Evolutionary conservation across 2,329 filamentous ascomycete species (phyloP), one percentile per base, ranked within the genome.

Genomic region (Aspergillus glaucus): DNA sequence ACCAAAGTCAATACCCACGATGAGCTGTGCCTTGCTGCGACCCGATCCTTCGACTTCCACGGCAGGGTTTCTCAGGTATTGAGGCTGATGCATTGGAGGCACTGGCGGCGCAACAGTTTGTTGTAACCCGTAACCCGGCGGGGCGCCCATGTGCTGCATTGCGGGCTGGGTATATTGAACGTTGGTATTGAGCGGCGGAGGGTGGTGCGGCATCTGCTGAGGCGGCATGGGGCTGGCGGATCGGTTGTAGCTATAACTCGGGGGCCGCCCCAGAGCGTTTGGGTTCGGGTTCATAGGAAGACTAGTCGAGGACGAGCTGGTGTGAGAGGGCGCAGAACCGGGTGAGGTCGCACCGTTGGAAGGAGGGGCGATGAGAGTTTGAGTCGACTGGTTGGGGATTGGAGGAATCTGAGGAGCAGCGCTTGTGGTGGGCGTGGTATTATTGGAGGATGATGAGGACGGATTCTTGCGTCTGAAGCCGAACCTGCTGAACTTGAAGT

Each of bases 1-100:
- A 57, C 93, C 93, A 78, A 98, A 98, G 73, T 98, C 93, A 67
- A 98, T 97, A 58, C 93, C 93, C 48, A 98, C 93, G 69, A 98
- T 98, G 63, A 98, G 78, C 76, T 97, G 93, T 46, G 93, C 88
- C 77, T 96, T 96, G 75, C 86, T 95, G 67, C 88, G 84, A 63
- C 86, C 89, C 61, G 85, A 88, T 51, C 88, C 91, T 62, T 95
- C 89, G 32, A 95, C 87, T 71, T 97, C 92, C 34, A 69, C 70
- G 37, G 65, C 62, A 49, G 67, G 61, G 50, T 66, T 66, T 26
- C 61, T 63, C 45, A 59, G 47, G 47, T 66, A 68, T 30, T 61
- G 62, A n/a, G 50, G 44, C 24, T 61, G 62, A 14, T 54, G 52
- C 41, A 68, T 50, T 5, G 57, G 50, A 3, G 60, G 59, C 44